Conservation (phyloP, 768 basidiomycete genomes). For the Dictyophora rubrovolvata region DNA sequence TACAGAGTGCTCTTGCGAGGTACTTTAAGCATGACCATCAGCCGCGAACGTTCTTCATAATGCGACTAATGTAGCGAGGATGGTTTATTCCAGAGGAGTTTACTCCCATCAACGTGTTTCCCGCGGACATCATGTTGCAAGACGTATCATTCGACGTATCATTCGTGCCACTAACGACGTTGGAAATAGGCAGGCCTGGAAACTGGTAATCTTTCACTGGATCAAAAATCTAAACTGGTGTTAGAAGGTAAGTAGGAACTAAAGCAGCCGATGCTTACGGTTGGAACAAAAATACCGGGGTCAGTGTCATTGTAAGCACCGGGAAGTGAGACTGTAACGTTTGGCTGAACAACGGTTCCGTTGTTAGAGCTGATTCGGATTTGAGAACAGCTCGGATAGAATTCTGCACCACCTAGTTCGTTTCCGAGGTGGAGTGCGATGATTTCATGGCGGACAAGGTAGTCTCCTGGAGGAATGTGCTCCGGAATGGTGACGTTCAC, state of each 20-base stretch:
- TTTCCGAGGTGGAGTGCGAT: constrained; percentile 63
- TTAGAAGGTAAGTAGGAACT: too few species aligned
- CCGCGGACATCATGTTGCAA: too few species aligned
- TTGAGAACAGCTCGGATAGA: constrained; percentile 65
- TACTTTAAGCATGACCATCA: too few species aligned
- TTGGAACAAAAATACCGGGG: constrained; percentile 55
- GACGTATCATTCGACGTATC: too few species aligned
- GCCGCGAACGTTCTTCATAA: too few species aligned
- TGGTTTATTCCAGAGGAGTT: constrained; percentile 6
- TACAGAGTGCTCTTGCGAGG: too few species aligned
- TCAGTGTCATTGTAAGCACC: constrained; percentile 65
- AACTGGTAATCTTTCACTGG: constrained; percentile 31
- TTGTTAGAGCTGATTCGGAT: constrained; percentile 44
- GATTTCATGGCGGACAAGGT: constrained; percentile 71
- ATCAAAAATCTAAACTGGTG: constrained; percentile 23
- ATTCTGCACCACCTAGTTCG: constrained; percentile 60
- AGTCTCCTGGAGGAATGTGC: constrained; percentile 55
- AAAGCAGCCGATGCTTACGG: constrained; percentile 28
- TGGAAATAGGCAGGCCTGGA: constrained; percentile 41
- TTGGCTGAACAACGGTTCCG: constrained; percentile 26
- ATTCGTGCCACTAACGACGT: constrained; percentile 18
- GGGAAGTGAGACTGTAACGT: constrained; percentile 53
- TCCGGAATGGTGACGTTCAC: constrained; percentile 20
- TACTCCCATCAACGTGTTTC: background rate
- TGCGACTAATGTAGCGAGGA: constrained; percentile 9